These are phyloP conservation scores for Neophaeococcomyces aloes DNA, from an alignment of 2,329 filamentous ascomycete species.

Conservation along the genomic window DNA sequence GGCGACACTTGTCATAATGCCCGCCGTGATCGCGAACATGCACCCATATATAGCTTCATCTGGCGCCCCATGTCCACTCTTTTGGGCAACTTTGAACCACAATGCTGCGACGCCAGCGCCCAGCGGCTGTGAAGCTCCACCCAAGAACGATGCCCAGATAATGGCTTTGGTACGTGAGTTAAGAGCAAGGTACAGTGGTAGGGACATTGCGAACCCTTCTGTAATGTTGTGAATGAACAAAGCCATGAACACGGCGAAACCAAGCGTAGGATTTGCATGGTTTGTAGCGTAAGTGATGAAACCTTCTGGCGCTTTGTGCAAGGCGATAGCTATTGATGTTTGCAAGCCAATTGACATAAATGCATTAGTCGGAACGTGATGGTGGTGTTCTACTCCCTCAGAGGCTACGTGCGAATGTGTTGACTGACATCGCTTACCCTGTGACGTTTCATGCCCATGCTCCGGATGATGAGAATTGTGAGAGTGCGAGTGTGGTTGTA, in stretches of 20 bases:
- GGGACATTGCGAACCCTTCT: constrained; percentile 86
- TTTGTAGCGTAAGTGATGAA: constrained; percentile 94
- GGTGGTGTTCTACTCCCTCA: constrained; percentile 56
- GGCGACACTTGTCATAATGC: constrained; percentile 91
- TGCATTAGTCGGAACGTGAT: constrained; percentile 88
- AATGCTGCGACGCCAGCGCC: constrained; percentile 74
- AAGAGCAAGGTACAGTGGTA: constrained; percentile 86
- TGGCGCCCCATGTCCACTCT: constrained; percentile 36
- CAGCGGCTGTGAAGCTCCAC: constrained; percentile 75
- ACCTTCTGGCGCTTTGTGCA: constrained; percentile 87
- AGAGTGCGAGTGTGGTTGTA: constrained; percentile 18
- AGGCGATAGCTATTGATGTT: constrained; percentile 84
- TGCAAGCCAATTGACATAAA: constrained; percentile 94
- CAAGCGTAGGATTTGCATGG: constrained; percentile 80
- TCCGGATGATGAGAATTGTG: constrained; percentile 21
- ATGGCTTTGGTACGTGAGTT: constrained; percentile 72
- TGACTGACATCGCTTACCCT: constrained; percentile 8
- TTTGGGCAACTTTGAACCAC: constrained; percentile 67
- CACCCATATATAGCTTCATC: constrained; percentile 45
- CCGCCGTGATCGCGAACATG: constrained; percentile 81
- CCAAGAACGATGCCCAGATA: constrained; percentile 69
- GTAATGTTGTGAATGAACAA: constrained; percentile 97
- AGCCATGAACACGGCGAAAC: constrained; percentile 86
- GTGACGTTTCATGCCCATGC: constrained; percentile 8
- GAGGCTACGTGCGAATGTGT: constrained; percentile 13